Conservation (phyloP, 352 stramenopile genomes). For the Phytopythium vexans region DNA sequence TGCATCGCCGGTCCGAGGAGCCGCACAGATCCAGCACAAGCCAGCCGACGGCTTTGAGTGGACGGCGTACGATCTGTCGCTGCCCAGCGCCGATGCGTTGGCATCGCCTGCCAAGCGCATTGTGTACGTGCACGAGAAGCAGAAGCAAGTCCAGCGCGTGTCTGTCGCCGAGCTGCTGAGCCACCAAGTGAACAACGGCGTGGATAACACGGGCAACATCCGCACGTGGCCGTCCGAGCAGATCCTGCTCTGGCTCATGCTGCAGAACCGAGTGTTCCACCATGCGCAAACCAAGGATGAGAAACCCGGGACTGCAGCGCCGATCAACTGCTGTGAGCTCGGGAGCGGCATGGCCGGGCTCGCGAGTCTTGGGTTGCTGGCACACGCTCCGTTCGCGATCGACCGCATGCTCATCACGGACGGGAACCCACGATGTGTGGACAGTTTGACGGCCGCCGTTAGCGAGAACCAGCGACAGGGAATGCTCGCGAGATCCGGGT, state of each 20-base stretch:
- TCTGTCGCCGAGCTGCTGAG: conserved; percentile 65
- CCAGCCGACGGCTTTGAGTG: conserved; percentile 42
- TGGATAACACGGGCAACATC: conserved; percentile 89
- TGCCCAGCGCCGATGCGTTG: not conserved
- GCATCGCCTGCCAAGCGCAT: not conserved
- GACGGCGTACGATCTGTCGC: conserved; percentile 34
- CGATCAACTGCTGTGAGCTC: conserved; percentile 63
- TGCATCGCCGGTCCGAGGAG: conserved; percentile 6
- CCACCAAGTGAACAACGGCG: conserved; percentile 70
- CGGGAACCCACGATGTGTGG: conserved; percentile 61
- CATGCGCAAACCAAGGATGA: conserved; percentile 12
- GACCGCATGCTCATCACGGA: conserved; percentile 62
- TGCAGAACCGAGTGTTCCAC: conserved; percentile 35
- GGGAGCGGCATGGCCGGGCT: conserved; percentile 78
- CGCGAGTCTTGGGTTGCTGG: conserved; percentile 55
- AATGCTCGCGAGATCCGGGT: conserved; percentile 3
- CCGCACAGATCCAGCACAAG: conserved; percentile 6
- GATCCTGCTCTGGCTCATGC: conserved; percentile 62
- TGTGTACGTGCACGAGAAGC: conserved; percentile 71
- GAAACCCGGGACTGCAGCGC: not conserved
- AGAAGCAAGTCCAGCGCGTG: conserved; percentile 39
- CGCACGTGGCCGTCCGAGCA: conserved; percentile 82
- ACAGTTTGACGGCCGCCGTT: conserved; percentile 65
- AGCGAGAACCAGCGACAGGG: conserved; percentile 43
- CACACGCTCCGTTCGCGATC: conserved; percentile 38